phyloP scores from a whole-genome alignment of 148 eudicot genomes.

The Arctostaphylos glauca region DNA sequence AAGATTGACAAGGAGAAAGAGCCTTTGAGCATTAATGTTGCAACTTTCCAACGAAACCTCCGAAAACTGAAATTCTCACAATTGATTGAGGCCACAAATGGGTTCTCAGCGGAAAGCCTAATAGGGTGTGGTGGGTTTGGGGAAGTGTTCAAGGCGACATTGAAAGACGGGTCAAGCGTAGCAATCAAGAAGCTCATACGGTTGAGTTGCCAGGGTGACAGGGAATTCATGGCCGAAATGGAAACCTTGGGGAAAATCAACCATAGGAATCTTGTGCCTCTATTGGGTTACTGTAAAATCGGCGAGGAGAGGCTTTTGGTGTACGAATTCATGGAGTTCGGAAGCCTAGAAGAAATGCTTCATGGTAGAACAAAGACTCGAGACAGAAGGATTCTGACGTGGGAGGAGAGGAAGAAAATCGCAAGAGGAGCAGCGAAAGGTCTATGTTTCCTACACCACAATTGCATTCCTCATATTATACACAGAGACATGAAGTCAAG shows the following conservation, averaged over 20 bases:
- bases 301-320: conserved; percentile 94
- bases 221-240: conserved; percentile 98
- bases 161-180: conserved; percentile 90
- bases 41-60: conserved; percentile 83
- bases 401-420: conserved; percentile 89
- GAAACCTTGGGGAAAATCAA: conserved; percentile 93
- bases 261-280: conserved; percentile 84
- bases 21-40: conserved; percentile 94
- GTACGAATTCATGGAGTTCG: conserved; percentile 82
- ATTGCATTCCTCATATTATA: conserved; percentile 94
- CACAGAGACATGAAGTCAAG: conserved; percentile 98
- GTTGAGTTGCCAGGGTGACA: conserved; percentile 87
- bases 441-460: conserved; percentile 90
- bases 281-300: conserved; percentile 85
- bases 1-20: conserved; percentile 92
- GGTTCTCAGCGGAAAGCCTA: conserved; percentile 86
- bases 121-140: conserved; percentile 97
- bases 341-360: conserved; percentile 94
- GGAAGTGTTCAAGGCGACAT: conserved; percentile 87
- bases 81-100: conserved; percentile 89
- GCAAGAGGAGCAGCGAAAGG: conserved; percentile 96
- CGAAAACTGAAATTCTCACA: conserved; percentile 90
- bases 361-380: conserved; percentile 46
- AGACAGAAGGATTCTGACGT: conserved; percentile 51
- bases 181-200: conserved; percentile 88